A percentile compares a stretch with the other conserved stretches of the same genome.
Evolutionary conservation across 1,139 yeast species (phyloP).

Genomic region (Nematodospora anomalae): DNA sequence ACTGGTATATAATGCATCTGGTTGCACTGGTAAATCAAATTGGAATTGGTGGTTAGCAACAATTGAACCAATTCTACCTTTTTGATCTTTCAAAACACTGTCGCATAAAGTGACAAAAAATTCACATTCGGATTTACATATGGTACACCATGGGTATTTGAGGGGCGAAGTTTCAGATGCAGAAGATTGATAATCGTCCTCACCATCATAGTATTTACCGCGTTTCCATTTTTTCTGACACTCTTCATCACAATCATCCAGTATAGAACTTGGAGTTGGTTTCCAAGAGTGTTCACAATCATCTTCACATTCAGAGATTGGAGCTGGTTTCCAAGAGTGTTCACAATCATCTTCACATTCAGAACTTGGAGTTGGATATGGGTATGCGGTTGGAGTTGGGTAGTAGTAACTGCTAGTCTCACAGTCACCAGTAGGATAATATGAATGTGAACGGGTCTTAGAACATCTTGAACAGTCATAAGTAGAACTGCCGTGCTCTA

Average conservation of each 20-base stretch:
- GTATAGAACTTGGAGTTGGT: not conserved
- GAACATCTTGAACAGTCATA: not conserved
- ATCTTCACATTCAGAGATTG: not conserved
- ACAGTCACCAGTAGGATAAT: not conserved
- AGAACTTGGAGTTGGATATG: not conserved
- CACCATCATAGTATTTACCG: constrained; percentile 2
- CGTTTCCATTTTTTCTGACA: constrained; percentile 2
- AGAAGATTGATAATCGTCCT: not conserved
- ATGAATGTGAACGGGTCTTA: not conserved
- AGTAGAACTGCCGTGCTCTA: constrained; percentile 1
- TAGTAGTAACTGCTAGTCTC: not conserved
- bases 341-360: not conserved
- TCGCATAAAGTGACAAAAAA: constrained; percentile 45
- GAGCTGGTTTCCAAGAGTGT: not conserved
- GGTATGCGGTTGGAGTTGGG: not conserved
- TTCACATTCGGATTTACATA: constrained; percentile 2
- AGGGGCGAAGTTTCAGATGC: not conserved
- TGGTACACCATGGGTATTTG: constrained; percentile 3
- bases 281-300: no score
- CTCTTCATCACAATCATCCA: not conserved
- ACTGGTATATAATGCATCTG: constrained; percentile 8
- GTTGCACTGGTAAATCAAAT: constrained; percentile 50
- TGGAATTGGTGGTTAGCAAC: constrained; percentile 49
- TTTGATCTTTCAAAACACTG: constrained; percentile 38
- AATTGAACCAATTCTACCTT: constrained; percentile 42